Evolutionary conservation across 192 early-diverging fungal genomes (phyloP), one percentile per base, ranked within the genome.

Genomic region (Coemansia sp.): DNA sequence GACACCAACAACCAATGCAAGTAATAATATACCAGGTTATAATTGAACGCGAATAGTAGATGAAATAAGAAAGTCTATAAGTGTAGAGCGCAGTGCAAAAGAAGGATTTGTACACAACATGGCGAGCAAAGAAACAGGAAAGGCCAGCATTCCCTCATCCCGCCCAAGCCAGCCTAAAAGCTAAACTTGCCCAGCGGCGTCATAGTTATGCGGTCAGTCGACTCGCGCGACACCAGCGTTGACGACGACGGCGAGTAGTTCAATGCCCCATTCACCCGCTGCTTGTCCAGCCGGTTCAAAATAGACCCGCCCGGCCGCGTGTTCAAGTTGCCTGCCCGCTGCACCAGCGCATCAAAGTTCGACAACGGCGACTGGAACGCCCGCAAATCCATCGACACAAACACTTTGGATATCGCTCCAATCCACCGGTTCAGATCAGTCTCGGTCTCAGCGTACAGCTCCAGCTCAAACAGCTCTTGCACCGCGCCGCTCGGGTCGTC

Each of bases 331-430:
- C 64, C 71, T 5, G 76, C 71, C 25, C 76, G 67, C 59, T 73
- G 71, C 37, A 79, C 65, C 48, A 79, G 64, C 8, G 76, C 76
- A 34, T 79, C 76, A 70, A 79, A 79, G 61, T 63, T 79, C 4
- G 76, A 64, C 11, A 79, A 64, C 22, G 76, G 76, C 56, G 76
- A 73, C 64, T 65, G 65, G 66, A 79, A 73, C 34, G 76, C 59
- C 40, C 76, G 71, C 71, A 79, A 20, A 47, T 79, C 76, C 76
- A 79, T 79, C 36, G 71, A 69, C 44, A 79, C 71, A 67, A 72
- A 73, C 19, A 79, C 64, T 61, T 73, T 73, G n/a, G 76, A 79
- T 0, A 79, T 64, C 9, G 65, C 60, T 31, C 69, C 54, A 31
- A 79, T 64, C 76, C 76, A 79, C 60, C 65, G 64, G 57, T 70